A percentile compares a stretch with the other conserved stretches of the same genome.
phyloP scores from a whole-genome alignment of 2,329 filamentous ascomycete genomes.

The Aspergillus texensis region DNA sequence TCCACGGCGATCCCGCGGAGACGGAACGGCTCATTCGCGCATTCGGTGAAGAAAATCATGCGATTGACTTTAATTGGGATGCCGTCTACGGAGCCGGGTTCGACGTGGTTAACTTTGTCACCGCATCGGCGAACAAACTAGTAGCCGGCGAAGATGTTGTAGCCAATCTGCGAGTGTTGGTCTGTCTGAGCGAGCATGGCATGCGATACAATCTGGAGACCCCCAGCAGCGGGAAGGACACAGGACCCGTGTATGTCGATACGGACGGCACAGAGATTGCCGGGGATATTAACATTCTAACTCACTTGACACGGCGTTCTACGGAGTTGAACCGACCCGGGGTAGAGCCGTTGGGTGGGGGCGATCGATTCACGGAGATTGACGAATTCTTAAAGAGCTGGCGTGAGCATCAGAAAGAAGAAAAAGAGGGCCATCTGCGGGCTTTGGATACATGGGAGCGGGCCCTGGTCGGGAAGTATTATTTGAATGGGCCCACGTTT shows the following conservation, averaged over 20 bases:
- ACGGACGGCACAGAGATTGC: constrained; percentile 30
- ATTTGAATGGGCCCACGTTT: constrained; percentile 39
- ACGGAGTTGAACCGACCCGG: constrained; percentile 29
- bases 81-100: constrained; percentile 76
- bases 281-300: constrained; percentile 38
- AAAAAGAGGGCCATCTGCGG: constrained; percentile 13
- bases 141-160: constrained; percentile 35
- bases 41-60: constrained; percentile 84
- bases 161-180: constrained; percentile 41
- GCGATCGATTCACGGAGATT: constrained; percentile 30
- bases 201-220: constrained; percentile 35
- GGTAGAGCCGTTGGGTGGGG: constrained; percentile 31
- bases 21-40: constrained; percentile 69
- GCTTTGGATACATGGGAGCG: constrained; percentile 37
- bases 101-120: constrained; percentile 66
- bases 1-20: constrained; percentile 70
- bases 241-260: constrained; percentile 31
- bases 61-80: constrained; percentile 71
- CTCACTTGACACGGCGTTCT: constrained; percentile 29
- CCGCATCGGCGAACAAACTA: constrained; percentile 35
- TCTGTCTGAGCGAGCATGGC: constrained; percentile 43
- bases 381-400: constrained; percentile 33
- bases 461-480: constrained; percentile 32
- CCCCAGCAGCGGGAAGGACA: background rate
- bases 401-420: constrained; percentile 26